A percentile compares a stretch with the other conserved stretches of the same genome.
Evolutionary conservation across 768 basidiomycete genomes (phyloP).

Genomic region (Lactifluus subvellereus): DNA sequence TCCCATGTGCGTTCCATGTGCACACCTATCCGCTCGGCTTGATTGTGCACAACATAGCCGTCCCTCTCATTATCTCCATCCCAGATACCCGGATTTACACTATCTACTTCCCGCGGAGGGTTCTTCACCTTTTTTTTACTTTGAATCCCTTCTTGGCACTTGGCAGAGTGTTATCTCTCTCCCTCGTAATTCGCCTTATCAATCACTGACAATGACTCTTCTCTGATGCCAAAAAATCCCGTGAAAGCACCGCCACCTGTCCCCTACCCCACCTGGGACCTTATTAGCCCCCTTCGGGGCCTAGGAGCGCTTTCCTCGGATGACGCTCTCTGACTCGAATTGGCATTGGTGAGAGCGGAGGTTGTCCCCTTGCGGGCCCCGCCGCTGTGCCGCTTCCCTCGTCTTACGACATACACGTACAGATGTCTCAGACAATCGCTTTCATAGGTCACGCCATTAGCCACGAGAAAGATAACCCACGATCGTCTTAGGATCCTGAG

Average conservation of each 20-base stretch:
- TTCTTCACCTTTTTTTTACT: neutral
- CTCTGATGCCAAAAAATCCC: neutral
- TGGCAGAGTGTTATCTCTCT: neutral
- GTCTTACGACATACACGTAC: neutral
- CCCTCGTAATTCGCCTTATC: neutral
- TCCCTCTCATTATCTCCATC: neutral
- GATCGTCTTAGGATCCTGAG: slow-evolving; percentile 6
- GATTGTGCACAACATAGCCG: neutral
- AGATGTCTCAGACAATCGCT: neutral
- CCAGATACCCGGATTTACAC: neutral
- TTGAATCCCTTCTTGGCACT: neutral
- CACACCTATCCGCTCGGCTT: neutral
- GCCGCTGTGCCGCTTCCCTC: neutral
- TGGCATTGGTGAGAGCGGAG: neutral
- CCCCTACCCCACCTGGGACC: neutral
- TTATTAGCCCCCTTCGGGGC: neutral
- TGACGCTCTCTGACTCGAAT: slow-evolving; percentile 18
- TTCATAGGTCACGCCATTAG: neutral
- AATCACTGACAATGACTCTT: neutral
- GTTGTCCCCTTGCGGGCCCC: neutral
- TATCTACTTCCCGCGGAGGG: neutral
- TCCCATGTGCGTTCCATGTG: slow-evolving; percentile 9
- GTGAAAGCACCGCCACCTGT: neutral
- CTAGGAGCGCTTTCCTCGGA: slow-evolving; percentile 1
- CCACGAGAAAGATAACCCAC: neutral